Percentiles rank a stretch among this genome's conserved stretches.
Evolutionary conservation across 176 grass and related monocot species (phyloP).

Genomic region (Guadua angustifolia): DNA sequence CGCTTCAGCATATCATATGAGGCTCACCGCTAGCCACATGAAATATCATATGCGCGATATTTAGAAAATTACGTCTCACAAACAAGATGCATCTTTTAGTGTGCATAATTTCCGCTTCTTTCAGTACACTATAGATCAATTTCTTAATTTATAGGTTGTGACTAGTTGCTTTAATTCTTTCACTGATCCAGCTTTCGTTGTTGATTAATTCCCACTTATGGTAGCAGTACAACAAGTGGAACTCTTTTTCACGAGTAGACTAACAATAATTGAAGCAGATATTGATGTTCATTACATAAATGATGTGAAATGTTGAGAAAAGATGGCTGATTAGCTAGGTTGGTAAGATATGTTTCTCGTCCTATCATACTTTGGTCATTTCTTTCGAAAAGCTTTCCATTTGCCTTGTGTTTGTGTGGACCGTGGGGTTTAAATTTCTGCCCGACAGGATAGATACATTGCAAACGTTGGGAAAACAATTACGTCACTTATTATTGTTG

Average conservation of each 20-base stretch:
- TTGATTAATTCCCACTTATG: slow-evolving; percentile 61
- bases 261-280: slow-evolving; percentile 48
- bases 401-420: slow-evolving; percentile 3
- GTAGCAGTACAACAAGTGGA: slow-evolving; percentile 50
- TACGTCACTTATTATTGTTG: background rate
- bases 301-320: slow-evolving; percentile 42
- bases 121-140: background rate
- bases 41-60: no score
- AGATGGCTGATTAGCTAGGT: slow-evolving; percentile 45
- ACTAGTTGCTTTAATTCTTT: background rate
- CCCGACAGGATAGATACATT: slow-evolving; percentile 9
- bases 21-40: background rate
- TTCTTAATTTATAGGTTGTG: slow-evolving; percentile 35
- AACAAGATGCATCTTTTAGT: background rate
- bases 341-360: slow-evolving; percentile 48
- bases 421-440: background rate
- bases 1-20: no score
- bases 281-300: slow-evolving; percentile 44
- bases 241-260: slow-evolving; percentile 45
- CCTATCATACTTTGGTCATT: slow-evolving; percentile 25
- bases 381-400: background rate
- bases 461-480: background rate
- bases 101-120: slow-evolving; percentile 15
- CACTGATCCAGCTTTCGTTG: slow-evolving; percentile 35
- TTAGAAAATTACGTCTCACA: background rate